These are phyloP conservation scores for Claviceps pazoutovae DNA, from an alignment of 2,329 filamentous ascomycete species.

Conservation along the genomic window DNA sequence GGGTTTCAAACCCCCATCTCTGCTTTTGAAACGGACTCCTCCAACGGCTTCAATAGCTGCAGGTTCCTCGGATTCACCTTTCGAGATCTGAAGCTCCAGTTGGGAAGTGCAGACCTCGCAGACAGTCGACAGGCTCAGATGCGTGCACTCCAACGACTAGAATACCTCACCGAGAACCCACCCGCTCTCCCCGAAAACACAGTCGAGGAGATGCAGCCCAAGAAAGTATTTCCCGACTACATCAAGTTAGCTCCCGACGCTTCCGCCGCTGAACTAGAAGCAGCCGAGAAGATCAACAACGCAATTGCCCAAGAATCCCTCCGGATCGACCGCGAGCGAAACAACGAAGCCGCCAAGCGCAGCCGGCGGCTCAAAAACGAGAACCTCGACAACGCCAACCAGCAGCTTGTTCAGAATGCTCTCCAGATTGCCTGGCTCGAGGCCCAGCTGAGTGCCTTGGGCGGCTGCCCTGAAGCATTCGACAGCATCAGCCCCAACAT, in stretches of 20 bases:
- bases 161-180: constrained; percentile 4
- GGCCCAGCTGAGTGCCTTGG: constrained; percentile 1
- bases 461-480: constrained; percentile 2
- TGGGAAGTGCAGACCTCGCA: background rate
- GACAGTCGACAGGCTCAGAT: background rate
- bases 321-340: constrained; percentile 17
- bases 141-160: background rate
- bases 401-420: constrained; percentile 6
- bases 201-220: constrained; percentile 15
- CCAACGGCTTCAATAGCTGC: background rate
- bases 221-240: constrained; percentile 11
- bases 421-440: constrained; percentile 5
- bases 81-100: background rate
- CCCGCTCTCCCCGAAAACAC: constrained; percentile 16
- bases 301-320: constrained; percentile 13
- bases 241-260: constrained; percentile 8
- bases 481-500: background rate
- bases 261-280: background rate
- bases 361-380: constrained; percentile 13
- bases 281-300: constrained; percentile 13
- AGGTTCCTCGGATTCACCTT: background rate
- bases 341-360: constrained; percentile 25
- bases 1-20: background rate
- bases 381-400: constrained; percentile 6
- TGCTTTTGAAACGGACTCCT: background rate